These are phyloP conservation scores for Phaseolus lunatus DNA, from an alignment of 306 rosid genomes.

Conservation along the genomic window DNA sequence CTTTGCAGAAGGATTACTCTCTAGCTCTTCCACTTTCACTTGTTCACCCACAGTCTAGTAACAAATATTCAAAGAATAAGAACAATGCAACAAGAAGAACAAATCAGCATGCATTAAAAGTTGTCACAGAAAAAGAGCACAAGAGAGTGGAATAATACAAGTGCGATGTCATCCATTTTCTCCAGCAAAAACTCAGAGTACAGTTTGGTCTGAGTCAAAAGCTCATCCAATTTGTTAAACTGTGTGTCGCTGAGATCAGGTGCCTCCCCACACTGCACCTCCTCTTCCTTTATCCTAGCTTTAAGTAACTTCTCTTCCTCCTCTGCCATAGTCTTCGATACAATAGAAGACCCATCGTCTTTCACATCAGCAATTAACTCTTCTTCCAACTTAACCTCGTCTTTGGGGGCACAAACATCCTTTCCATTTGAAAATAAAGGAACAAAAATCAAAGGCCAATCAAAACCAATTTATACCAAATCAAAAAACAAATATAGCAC, in stretches of 20 bases:
- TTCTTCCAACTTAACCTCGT: slow-evolving; percentile 54
- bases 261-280: slow-evolving; percentile 45
- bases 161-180: slow-evolving; percentile 93
- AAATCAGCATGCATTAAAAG: background rate
- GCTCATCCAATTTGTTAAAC: slow-evolving; percentile 90
- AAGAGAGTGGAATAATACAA: slow-evolving; percentile 47
- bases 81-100: slow-evolving; percentile 17
- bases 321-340: slow-evolving; percentile 56
- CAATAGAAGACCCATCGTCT: slow-evolving; percentile 57
- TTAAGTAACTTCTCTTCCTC: slow-evolving; percentile 72
- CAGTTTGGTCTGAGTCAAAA: slow-evolving; percentile 81
- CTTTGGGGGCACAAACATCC: slow-evolving; percentile 57
- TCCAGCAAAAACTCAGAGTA: slow-evolving; percentile 85
- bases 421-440: slow-evolving; percentile 28
- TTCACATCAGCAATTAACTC: slow-evolving; percentile 44
- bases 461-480: slow-evolving; percentile 13
- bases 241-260: slow-evolving; percentile 62
- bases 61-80: slow-evolving; percentile 40
- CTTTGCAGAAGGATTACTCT: slow-evolving; percentile 49
- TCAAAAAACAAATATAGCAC: background rate
- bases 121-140: slow-evolving; percentile 18
- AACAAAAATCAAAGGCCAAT: background rate
- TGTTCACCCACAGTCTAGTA: slow-evolving; percentile 65
- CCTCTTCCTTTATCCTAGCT: slow-evolving; percentile 71
- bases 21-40: slow-evolving; percentile 59